Conservation (phyloP, 768 basidiomycete species). For the Coprinopsis marcescibilis region DNA sequence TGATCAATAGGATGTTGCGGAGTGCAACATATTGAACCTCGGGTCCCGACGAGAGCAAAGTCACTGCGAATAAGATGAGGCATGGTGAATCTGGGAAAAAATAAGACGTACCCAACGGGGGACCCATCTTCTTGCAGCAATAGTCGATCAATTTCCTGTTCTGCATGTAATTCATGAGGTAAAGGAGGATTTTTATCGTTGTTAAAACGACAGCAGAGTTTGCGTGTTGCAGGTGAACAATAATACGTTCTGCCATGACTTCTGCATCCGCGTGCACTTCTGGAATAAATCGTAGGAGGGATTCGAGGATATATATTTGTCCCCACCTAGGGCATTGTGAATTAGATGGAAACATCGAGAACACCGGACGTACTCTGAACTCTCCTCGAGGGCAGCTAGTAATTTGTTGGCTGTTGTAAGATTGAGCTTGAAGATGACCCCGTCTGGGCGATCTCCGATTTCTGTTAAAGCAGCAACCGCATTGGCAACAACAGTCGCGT, state of each 20-base stretch:
- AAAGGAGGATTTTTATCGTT: slow-evolving; percentile 93
- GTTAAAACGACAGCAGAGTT: slow-evolving; percentile 99
- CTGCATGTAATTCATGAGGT: slow-evolving; percentile 99
- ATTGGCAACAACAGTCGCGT: slow-evolving; percentile 96
- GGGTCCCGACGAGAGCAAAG: slow-evolving; percentile 91
- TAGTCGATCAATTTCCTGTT: slow-evolving; percentile 78
- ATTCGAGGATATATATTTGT: slow-evolving; percentile 96
- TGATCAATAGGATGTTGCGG: slow-evolving; percentile 94
- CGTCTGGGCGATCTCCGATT: slow-evolving; percentile 91
- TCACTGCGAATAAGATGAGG: slow-evolving; percentile 47
- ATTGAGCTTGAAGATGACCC: slow-evolving; percentile 89
- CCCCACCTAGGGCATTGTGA: slow-evolving; percentile 78
- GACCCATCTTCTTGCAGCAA: slow-evolving; percentile 97
- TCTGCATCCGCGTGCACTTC: slow-evolving; percentile 85
- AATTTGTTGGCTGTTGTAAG: slow-evolving; percentile 83
- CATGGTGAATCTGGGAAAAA: slow-evolving; percentile 2
- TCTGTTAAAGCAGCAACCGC: slow-evolving; percentile 96
- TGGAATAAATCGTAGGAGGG: slow-evolving; percentile 90
- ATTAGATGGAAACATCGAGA: slow-evolving; percentile 10
- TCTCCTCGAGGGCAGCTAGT: slow-evolving; percentile 86
- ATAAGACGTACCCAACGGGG: slow-evolving; percentile 70
- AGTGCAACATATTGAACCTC: slow-evolving; percentile 98
- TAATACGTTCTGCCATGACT: slow-evolving; percentile 91
- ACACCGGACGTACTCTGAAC: slow-evolving; percentile 78
- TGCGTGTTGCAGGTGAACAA: slow-evolving; percentile 92